Conservation (phyloP, 805 yeast genomes). For the Metschnikowia peoriensis region DNA sequence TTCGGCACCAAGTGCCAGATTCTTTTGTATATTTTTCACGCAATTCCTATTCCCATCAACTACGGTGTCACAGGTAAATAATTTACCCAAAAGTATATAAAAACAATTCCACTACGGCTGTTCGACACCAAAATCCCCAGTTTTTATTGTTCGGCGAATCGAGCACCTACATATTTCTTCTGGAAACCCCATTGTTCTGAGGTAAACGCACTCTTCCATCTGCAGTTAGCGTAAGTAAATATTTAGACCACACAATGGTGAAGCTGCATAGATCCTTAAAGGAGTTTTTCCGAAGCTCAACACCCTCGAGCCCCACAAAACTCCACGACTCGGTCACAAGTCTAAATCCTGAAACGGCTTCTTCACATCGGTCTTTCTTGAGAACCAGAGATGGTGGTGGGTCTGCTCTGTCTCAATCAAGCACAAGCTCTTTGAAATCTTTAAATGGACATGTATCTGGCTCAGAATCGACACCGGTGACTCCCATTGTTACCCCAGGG, state of each 20-base stretch:
- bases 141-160: not conserved
- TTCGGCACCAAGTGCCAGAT: not conserved
- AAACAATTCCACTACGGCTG: too few relatives aligned
- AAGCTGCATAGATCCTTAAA: constrained; percentile 15
- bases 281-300: constrained; percentile 12
- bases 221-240: not conserved
- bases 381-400: constrained; percentile 22
- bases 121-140: too few relatives aligned
- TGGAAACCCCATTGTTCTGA: constrained; percentile 4
- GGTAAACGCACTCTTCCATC: not conserved
- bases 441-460: constrained; percentile 4
- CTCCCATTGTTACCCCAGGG: constrained; percentile 3
- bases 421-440: constrained; percentile 22
- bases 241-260: constrained; percentile 6
- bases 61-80: too few relatives aligned
- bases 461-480: constrained; percentile 2
- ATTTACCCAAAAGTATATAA: too few relatives aligned
- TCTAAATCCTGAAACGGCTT: constrained; percentile 3
- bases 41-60: too few relatives aligned
- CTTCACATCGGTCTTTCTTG: constrained; percentile 26
- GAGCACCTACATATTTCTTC: not conserved
- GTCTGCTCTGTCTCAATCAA: constrained; percentile 27
- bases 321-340: constrained; percentile 3
- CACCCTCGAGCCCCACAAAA: constrained; percentile 10
- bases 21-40: too few relatives aligned